Conservation (phyloP, 306 rosid genomes). For the Acmispon strigosus region DNA sequence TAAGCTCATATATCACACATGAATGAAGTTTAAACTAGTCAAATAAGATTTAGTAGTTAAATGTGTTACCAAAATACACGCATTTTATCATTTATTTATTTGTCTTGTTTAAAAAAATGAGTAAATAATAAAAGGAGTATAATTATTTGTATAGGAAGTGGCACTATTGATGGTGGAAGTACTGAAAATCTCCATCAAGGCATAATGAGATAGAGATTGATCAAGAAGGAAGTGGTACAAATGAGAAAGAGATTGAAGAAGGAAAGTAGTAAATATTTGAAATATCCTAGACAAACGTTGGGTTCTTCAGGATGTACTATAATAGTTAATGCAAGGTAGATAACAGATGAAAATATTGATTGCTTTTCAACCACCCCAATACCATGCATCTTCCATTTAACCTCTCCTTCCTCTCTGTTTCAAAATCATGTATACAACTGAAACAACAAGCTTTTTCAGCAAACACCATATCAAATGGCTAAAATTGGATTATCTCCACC, state of each 20-base stretch:
- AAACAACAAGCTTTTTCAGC: neutral
- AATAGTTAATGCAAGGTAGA: constrained; percentile 37
- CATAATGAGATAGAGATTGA: no score
- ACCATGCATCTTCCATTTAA: constrained; percentile 14
- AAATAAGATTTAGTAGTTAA: no score
- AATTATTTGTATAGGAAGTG: no score
- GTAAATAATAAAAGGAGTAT: no score
- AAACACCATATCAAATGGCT: constrained; percentile 33
- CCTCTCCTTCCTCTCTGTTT: neutral
- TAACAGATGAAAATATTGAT: constrained; percentile 55
- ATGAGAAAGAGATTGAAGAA: neutral
- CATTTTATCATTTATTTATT: no score
- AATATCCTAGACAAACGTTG: constrained; percentile 1
- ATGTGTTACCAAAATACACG: no score
- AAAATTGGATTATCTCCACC: neutral
- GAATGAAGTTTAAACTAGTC: no score
- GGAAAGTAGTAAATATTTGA: neutral
- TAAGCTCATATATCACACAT: no score
- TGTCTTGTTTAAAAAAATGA: no score
- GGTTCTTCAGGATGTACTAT: neutral
- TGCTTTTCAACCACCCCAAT: constrained; percentile 48
- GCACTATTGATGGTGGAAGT: no score
- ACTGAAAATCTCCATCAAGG: no score
- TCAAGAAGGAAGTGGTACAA: no score
- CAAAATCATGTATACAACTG: neutral